Conservation (phyloP, 495 filamentous ascomycete genomes). For the Hypoxylon lenormandii region DNA sequence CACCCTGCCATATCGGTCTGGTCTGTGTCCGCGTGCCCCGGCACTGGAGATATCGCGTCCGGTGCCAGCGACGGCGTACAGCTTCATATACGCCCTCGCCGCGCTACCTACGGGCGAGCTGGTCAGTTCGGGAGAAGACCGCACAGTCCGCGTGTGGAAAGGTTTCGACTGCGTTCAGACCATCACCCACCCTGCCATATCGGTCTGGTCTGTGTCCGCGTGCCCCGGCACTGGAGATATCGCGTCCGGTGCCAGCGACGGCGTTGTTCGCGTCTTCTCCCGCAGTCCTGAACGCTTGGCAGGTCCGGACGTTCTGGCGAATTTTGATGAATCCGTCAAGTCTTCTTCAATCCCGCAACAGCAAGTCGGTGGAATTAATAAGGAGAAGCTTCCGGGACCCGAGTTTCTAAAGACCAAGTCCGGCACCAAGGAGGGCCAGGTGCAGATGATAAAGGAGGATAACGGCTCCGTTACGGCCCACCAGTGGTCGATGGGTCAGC, state of each 20-base stretch:
- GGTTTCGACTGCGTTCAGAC: conserved; percentile 86
- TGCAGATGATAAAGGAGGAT: conserved; percentile 85
- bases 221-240: conserved; percentile 88
- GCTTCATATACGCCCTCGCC: conserved; percentile 91
- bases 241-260: conserved; percentile 90
- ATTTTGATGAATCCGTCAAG: conserved; percentile 84
- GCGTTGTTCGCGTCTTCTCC: conserved; percentile 85
- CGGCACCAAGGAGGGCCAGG: conserved; percentile 92
- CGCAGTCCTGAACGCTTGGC: conserved; percentile 78
- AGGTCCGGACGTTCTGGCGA: conserved; percentile 63
- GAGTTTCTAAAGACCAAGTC: conserved; percentile 82
- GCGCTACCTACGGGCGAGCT: conserved; percentile 83
- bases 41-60: conserved; percentile 90
- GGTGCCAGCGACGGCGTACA: conserved; percentile 94
- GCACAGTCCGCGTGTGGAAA: conserved; percentile 89
- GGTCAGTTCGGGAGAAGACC: conserved; percentile 91
- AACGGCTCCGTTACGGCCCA: conserved; percentile 83
- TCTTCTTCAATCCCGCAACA: conserved; percentile 87
- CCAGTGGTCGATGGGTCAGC: conserved; percentile 75
- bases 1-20: conserved; percentile 96
- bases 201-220: conserved; percentile 90
- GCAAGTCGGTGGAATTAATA: conserved; percentile 80
- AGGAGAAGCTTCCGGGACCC: conserved; percentile 86
- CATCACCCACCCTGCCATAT: conserved; percentile 96
- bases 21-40: conserved; percentile 81